Evolutionary conservation across 2,329 filamentous ascomycete species (phyloP).

Genomic region (Thermomyces lanuginosus): DNA sequence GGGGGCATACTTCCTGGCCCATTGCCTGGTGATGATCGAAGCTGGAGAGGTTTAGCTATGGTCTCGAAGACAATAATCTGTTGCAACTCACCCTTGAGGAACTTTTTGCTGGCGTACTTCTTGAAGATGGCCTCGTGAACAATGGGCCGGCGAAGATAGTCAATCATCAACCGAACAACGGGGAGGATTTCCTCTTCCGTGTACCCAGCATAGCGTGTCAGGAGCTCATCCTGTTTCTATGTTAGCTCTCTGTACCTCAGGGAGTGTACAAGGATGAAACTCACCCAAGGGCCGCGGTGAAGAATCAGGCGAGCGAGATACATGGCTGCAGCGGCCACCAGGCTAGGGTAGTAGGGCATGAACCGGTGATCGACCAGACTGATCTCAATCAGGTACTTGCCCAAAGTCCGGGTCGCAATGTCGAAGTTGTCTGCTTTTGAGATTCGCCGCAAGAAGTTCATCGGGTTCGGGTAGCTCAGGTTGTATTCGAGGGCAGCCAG

Average conservation of each 20-base stretch:
- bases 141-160: conserved; percentile 82
- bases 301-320: conserved; percentile 83
- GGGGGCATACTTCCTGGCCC: conserved; percentile 64
- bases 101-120: conserved; percentile 99
- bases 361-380: conserved; percentile 90
- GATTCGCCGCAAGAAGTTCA: conserved; percentile 98
- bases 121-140: conserved; percentile 97
- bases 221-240: conserved; percentile 52
- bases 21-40: conserved; percentile 77
- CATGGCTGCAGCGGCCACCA: conserved; percentile 84
- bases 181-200: conserved; percentile 83
- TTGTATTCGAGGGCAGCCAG: conserved; percentile 87
- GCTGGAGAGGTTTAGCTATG: conserved; percentile 43
- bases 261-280: conserved; percentile 16
- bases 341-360: conserved; percentile 75
- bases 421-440: conserved; percentile 99
- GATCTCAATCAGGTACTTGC: conserved; percentile 96
- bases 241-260: conserved; percentile 8
- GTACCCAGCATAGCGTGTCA: conserved; percentile 86
- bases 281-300: conserved; percentile 79
- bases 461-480: conserved; percentile 95
- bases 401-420: conserved; percentile 89
- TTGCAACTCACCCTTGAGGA: conserved; percentile 87
- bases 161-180: conserved; percentile 84
- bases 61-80: no score